Percentiles rank a stretch among this genome's conserved stretches.
phyloP scores from a whole-genome alignment of 129 eudicot genomes.

The Ambrosia artemisiifolia region DNA sequence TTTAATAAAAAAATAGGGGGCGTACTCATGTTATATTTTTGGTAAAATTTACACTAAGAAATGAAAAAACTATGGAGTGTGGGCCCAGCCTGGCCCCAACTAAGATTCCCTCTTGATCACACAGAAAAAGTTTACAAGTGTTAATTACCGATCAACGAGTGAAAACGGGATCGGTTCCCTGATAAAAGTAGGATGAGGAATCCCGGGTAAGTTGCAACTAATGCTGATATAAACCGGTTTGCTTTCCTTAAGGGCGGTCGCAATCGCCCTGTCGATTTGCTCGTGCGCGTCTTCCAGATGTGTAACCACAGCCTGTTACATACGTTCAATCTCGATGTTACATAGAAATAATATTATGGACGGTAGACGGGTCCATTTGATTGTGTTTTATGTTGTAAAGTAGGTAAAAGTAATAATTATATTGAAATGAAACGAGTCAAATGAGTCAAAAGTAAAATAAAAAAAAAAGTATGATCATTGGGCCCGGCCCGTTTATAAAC shows the following conservation, averaged over 20 bases:
- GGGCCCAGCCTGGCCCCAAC: too few relatives aligned
- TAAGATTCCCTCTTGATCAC: too few relatives aligned
- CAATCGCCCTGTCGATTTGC: conserved; percentile 47
- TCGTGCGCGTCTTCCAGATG: conserved; percentile 65
- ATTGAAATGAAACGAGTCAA: background rate
- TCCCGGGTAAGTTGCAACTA: conserved; percentile 51
- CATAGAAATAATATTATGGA: background rate
- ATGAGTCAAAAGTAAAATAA: background rate
- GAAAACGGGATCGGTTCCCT: conserved; percentile 56
- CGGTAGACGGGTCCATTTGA: background rate
- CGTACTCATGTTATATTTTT: too few relatives aligned
- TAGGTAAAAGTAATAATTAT: background rate
- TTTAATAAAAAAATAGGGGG: too few relatives aligned
- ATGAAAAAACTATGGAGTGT: too few relatives aligned
- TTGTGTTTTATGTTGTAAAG: background rate
- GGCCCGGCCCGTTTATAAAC: background rate
- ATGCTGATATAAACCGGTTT: conserved; percentile 67
- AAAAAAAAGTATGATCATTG: background rate
- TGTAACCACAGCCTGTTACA: conserved; percentile 51
- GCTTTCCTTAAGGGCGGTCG: conserved; percentile 56
- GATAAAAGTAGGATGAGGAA: conserved; percentile 61
- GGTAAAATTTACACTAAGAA: too few relatives aligned
- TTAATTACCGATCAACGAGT: conserved; percentile 33
- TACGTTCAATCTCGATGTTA: background rate
- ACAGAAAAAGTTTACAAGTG: background rate